Evolutionary conservation across 108 stramenopile species (phyloP).

Genomic region (Pseudonitzschia delicatissima): DNA sequence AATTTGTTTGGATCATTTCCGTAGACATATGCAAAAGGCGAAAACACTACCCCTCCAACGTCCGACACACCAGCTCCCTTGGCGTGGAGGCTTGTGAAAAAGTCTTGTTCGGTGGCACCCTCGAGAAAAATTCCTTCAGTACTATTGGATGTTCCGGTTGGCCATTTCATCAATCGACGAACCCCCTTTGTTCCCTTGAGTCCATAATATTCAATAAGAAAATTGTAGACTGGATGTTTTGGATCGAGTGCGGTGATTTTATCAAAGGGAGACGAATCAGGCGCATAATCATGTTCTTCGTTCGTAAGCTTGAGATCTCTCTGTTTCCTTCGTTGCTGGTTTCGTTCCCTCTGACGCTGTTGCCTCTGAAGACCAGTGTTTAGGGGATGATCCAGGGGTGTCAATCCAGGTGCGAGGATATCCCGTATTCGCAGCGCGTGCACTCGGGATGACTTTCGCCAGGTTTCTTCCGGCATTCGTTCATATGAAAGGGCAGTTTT

Average conservation of each 20-base stretch:
- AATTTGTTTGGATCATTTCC: constrained; percentile 23
- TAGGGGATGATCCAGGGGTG: constrained; percentile 27
- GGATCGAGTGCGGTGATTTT: constrained; percentile 55
- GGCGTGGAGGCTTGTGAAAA: constrained; percentile 46
- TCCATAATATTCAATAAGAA: constrained; percentile 87
- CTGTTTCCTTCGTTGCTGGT: background rate
- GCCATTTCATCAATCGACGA: constrained; percentile 54
- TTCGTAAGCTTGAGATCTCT: background rate
- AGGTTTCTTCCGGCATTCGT: constrained; percentile 30
- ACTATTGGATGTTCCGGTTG: constrained; percentile 40
- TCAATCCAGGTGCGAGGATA: constrained; percentile 39
- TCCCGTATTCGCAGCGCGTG: constrained; percentile 28
- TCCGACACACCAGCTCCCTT: constrained; percentile 51
- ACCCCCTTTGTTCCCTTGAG: constrained; percentile 65
- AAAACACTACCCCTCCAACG: constrained; percentile 45
- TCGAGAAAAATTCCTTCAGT: constrained; percentile 56
- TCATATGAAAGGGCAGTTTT: constrained; percentile 13
- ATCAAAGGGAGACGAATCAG: background rate
- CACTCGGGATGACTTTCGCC: constrained; percentile 34
- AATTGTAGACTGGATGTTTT: constrained; percentile 74
- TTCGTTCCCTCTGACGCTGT: constrained; percentile 4
- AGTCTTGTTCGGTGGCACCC: constrained; percentile 57
- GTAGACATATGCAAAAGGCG: background rate
- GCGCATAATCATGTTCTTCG: background rate
- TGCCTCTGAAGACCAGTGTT: constrained; percentile 23